Evolutionary conservation across 2,329 filamentous ascomycete genomes (phyloP).

Genomic region (Annulohypoxylon truncatum): DNA sequence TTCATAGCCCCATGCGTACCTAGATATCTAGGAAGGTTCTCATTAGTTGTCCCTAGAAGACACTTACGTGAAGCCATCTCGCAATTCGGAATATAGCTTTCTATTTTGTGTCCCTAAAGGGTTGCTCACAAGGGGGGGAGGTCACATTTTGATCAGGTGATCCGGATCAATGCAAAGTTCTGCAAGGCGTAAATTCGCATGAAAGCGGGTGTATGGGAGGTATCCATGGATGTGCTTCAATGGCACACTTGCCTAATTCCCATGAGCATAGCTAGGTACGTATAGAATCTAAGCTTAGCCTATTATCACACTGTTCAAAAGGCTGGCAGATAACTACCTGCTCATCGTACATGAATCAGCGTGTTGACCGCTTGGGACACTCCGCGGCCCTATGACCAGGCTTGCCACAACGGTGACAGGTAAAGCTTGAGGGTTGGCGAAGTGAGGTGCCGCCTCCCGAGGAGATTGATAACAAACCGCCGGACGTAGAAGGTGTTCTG

Average conservation of each 20-base stretch:
- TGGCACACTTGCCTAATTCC: slow-evolving; percentile 18
- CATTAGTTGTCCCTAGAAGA: background rate
- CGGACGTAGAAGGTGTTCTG: slow-evolving; percentile 33
- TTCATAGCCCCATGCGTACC: background rate
- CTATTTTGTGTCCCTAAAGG: background rate
- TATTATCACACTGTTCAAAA: slow-evolving; percentile 16
- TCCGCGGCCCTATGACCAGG: slow-evolving; percentile 65
- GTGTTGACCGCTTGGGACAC: slow-evolving; percentile 40
- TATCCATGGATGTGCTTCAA: slow-evolving; percentile 6
- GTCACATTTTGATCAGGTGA: background rate
- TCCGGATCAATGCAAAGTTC: background rate
- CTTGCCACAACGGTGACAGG: slow-evolving; percentile 72
- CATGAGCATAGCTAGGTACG: slow-evolving; percentile 13
- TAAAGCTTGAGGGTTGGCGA: slow-evolving; percentile 49
- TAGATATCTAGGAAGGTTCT: background rate
- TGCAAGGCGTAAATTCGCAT: background rate
- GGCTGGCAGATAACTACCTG: slow-evolving; percentile 4
- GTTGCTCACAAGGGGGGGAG: background rate
- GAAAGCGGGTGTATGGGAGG: background rate
- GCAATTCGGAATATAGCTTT: background rate
- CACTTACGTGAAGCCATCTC: background rate
- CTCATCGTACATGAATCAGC: slow-evolving; percentile 27
- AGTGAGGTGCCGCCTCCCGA: slow-evolving; percentile 52
- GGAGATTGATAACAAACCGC: slow-evolving; percentile 68
- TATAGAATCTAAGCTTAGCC: slow-evolving; percentile 15